These are phyloP conservation scores for Marasmius tenuissimus DNA, from an alignment of 1,284 basidiomycete species.

Conservation along the genomic window DNA sequence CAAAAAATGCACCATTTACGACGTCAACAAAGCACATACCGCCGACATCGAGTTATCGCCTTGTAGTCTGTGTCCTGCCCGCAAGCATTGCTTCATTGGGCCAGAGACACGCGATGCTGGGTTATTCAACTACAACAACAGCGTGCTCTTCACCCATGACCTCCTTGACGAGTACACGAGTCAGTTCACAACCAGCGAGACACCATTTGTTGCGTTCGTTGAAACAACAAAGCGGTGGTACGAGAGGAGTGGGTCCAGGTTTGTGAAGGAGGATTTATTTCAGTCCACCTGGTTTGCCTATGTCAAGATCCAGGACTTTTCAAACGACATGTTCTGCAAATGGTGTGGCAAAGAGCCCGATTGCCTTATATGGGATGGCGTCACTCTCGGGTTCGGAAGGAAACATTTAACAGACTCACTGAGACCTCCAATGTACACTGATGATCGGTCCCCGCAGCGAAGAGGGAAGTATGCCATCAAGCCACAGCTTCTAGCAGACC, in stretches of 20 bases:
- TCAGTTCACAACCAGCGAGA: slow-evolving; percentile 24
- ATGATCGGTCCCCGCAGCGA: no score
- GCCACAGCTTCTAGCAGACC: no score
- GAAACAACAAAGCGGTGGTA: slow-evolving; percentile 17
- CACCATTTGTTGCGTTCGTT: slow-evolving; percentile 27
- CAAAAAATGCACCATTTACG: no score
- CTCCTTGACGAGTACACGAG: slow-evolving; percentile 31
- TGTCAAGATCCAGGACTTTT: slow-evolving; percentile 11
- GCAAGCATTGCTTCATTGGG: no score
- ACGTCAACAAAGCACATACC: no score
- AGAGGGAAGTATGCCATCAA: no score
- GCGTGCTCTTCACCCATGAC: background rate
- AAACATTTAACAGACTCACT: slow-evolving; percentile 14
- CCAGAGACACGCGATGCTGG: no score
- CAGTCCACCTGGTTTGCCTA: slow-evolving; percentile 11
- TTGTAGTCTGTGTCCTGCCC: no score
- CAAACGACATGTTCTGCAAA: slow-evolving; percentile 17
- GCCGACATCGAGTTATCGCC: no score
- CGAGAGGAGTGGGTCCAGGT: background rate
- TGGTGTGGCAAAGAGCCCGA: slow-evolving; percentile 21
- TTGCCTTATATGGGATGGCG: slow-evolving; percentile 21
- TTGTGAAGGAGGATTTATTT: background rate
- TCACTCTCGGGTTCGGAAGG: slow-evolving; percentile 16
- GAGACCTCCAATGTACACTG: slow-evolving; percentile 6
- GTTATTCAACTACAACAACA: slow-evolving; percentile 36